Evolutionary conservation across 208 protist species (phyloP), one percentile per base, ranked within the genome.

Genomic region (Naegleria gruberi): DNA sequence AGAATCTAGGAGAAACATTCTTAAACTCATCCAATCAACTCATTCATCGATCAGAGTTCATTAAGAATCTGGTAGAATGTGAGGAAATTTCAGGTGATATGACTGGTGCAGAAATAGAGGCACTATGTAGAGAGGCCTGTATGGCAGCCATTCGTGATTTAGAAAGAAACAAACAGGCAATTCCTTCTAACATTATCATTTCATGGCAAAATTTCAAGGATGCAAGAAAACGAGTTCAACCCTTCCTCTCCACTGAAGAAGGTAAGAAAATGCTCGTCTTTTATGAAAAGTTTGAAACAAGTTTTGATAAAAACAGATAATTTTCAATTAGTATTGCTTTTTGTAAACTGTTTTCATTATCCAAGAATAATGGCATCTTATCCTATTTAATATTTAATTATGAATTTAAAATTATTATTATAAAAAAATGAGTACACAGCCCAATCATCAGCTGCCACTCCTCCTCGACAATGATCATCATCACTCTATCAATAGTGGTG

Each of bases 51-150:
- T 7, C 26, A 37, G 81, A 84, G 30, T 34, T 26, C 8, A 37
- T 41, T 0, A n/a, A 57, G 0, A 26, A 73, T 17, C n/a, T 65
- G 2, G 45, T 42, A 19, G 30, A 65, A 5, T 17, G 55, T 55
- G n/a, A 46, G 43, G 17, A n/a, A 30, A n/a, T 87, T 5, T 34
- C 45, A 43, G 45, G 45, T 42, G 19, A 88, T 30, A 65, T 88
- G 43, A 88, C 84, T n/a, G 84, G 84, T 65, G 84, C 84, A 51
- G 84, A 88, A 10, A 51, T 88, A 43, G 84, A 88, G 8, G 30
- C 44, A 0, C 2, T 88, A 43, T 88, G 84, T 42, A 34, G 84
- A 26, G 45, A 88, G 30, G 84, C 45, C 30, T 88, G 83, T 40
- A 55, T 87, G 83, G 12, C 30, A 41, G 8, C 83, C 1, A 55